phyloP scores from a whole-genome alignment of 495 filamentous ascomycete genomes.

The Neurospora discreta region DNA sequence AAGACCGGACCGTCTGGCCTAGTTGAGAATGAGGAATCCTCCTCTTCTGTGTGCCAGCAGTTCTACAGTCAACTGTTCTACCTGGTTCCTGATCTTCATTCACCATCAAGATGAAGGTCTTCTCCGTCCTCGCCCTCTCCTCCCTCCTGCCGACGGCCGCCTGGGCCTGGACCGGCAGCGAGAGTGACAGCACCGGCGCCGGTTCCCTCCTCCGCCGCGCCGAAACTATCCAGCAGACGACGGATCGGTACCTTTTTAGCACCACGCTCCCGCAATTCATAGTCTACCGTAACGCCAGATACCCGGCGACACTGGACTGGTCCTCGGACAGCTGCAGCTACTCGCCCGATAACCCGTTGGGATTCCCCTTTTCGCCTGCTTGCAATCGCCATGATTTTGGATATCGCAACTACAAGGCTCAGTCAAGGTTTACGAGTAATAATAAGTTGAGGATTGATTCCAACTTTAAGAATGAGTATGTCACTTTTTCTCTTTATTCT shows the following conservation, averaged over 20 bases:
- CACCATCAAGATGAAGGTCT: not conserved
- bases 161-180: not conserved
- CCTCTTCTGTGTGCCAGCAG: not conserved
- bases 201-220: constrained; percentile 3
- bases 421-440: constrained; percentile 27
- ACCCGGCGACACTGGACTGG: constrained; percentile 30
- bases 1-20: not conserved
- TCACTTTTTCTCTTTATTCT: not conserved
- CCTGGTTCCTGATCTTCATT: not conserved
- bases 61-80: not conserved
- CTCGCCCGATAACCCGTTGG: constrained; percentile 33
- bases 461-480: constrained; percentile 33
- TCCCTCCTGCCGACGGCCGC: not conserved
- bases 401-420: constrained; percentile 33
- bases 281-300: constrained; percentile 15
- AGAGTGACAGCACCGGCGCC: not conserved
- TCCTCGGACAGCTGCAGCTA: constrained; percentile 29
- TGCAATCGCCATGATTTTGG: constrained; percentile 43
- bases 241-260: constrained; percentile 27
- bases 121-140: not conserved
- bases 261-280: constrained; percentile 21
- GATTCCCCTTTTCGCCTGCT: constrained; percentile 30
- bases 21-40: not conserved
- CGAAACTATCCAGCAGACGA: constrained; percentile 5
- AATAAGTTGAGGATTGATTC: constrained; percentile 27